Evolutionary conservation across 805 yeast genomes (phyloP).

Genomic region (Monosporozyma siamensis): DNA sequence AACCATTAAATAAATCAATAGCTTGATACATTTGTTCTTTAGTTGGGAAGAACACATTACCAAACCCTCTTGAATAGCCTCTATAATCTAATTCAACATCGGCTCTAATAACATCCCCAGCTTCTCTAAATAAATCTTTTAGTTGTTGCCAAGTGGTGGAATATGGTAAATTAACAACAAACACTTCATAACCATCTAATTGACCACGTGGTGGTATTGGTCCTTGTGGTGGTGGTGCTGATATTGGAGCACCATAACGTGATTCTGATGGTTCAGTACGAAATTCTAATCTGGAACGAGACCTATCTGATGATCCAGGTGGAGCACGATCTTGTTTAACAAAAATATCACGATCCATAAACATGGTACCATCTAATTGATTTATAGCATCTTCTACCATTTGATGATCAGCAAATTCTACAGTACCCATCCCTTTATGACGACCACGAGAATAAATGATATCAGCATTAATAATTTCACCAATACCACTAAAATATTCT

Average conservation of each 20-base stretch:
- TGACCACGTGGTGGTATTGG: conserved; percentile 12
- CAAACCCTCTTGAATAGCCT: conserved; percentile 73
- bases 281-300: background rate
- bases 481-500: conserved; percentile 50
- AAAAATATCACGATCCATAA: conserved; percentile 71
- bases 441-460: conserved; percentile 68
- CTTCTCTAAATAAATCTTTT: conserved; percentile 70
- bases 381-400: conserved; percentile 66
- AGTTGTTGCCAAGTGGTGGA: conserved; percentile 72
- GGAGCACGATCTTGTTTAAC: conserved; percentile 90
- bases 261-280: background rate
- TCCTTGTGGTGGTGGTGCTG: conserved; percentile 23
- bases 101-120: conserved; percentile 71
- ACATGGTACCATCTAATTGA: conserved; percentile 52
- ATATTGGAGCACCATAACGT: background rate
- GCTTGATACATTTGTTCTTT: conserved; percentile 64
- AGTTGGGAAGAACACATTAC: conserved; percentile 66
- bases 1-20: conserved; percentile 62
- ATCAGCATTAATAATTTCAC: conserved; percentile 69
- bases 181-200: conserved; percentile 42
- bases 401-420: conserved; percentile 58
- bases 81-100: conserved; percentile 57
- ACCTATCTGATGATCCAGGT: too few species aligned
- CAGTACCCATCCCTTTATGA: conserved; percentile 86
- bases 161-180: conserved; percentile 77